Percentiles rank a stretch among this genome's conserved stretches.
Evolutionary conservation across 2,329 filamentous ascomycete genomes (phyloP).

Genomic region (Colletotrichum neosansevieriae): DNA sequence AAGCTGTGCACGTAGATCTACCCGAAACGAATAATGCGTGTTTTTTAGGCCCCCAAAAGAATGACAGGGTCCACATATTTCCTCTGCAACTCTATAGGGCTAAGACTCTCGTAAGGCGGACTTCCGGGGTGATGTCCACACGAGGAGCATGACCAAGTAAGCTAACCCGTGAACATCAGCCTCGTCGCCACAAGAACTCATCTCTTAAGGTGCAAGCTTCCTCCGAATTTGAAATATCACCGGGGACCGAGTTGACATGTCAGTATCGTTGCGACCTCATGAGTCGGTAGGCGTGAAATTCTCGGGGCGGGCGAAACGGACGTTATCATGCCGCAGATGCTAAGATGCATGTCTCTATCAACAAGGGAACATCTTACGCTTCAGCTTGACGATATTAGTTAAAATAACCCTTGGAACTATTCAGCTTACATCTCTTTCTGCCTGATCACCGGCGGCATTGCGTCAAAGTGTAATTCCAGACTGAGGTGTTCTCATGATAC

Average conservation of each 20-base stretch:
- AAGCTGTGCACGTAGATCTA: slow-evolving; percentile 5
- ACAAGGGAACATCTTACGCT: too few relatives aligned
- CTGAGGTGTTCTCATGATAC: too few relatives aligned
- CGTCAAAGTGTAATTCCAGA: too few relatives aligned
- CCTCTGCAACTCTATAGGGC: neutral
- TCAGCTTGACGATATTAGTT: too few relatives aligned
- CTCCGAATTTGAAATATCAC: neutral
- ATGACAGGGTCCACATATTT: neutral
- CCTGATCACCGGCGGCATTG: too few relatives aligned
- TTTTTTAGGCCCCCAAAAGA: neutral
- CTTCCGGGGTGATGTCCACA: neutral
- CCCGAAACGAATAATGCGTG: slow-evolving; percentile 7
- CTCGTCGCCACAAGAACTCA: neutral
- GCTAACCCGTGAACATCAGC: neutral
- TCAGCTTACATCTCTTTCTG: too few relatives aligned
- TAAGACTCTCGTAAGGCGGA: slow-evolving; percentile 9
- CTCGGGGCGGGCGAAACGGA: too few relatives aligned
- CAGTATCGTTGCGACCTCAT: neutral
- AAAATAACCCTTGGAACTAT: too few relatives aligned
- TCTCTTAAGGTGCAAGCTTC: neutral
- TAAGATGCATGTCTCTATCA: too few relatives aligned
- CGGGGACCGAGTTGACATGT: neutral
- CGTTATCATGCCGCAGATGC: too few relatives aligned
- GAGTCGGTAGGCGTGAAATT: neutral
- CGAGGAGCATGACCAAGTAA: neutral